Percentiles rank a stretch among this genome's conserved stretches.
phyloP scores from a whole-genome alignment of 371 early-diverging fungal species.

The Mortierella sp. region DNA sequence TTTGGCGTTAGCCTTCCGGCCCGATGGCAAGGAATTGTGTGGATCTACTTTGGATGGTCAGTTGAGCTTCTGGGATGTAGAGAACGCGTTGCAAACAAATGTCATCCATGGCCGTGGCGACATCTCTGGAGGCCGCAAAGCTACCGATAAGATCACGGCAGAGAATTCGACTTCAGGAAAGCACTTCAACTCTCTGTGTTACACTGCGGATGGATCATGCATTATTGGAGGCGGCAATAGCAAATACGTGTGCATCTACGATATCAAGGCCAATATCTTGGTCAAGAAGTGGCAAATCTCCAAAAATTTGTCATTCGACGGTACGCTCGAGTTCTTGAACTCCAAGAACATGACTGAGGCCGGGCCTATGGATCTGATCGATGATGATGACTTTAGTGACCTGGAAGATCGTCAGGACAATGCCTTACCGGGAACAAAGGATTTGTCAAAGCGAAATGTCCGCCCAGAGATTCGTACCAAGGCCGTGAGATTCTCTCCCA shows the following conservation, averaged over 20 bases:
- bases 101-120: conserved; percentile 94
- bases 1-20: conserved; percentile 88
- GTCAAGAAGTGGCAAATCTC: conserved; percentile 92
- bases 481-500: conserved; percentile 91
- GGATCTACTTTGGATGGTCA: conserved; percentile 93
- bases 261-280: conserved; percentile 77
- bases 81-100: conserved; percentile 70
- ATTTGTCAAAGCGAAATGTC: conserved; percentile 80
- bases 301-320: conserved; percentile 91
- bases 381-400: conserved; percentile 81
- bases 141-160: conserved; percentile 80
- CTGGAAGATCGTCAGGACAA: conserved; percentile 85
- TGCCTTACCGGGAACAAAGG: conserved; percentile 90
- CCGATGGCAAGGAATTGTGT: conserved; percentile 90
- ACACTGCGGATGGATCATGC: conserved; percentile 92
- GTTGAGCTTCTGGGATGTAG: conserved; percentile 91
- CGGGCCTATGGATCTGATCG: conserved; percentile 86
- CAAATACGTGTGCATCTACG: conserved; percentile 96
- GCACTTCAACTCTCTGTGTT: conserved; percentile 91
- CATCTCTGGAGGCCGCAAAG: conserved; percentile 89
- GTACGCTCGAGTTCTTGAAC: conserved; percentile 89
- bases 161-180: conserved; percentile 87
- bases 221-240: conserved; percentile 94
- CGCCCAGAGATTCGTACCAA: conserved; percentile 85
- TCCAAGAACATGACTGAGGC: conserved; percentile 94